phyloP scores from a whole-genome alignment of 2,329 filamentous ascomycete species.

The Leptographium flavum region DNA sequence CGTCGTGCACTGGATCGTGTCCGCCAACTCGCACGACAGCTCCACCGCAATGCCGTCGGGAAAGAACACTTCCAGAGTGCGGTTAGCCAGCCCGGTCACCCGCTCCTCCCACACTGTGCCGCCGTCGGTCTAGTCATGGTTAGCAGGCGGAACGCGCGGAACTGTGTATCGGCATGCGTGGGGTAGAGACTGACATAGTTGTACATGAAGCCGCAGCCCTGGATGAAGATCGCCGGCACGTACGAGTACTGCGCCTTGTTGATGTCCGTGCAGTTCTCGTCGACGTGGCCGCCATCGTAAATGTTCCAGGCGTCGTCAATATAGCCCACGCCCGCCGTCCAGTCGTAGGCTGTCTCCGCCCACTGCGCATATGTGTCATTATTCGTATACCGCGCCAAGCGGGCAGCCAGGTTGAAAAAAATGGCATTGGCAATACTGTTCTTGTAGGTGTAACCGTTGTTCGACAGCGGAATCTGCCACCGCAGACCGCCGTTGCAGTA shows the following conservation, averaged over 20 bases:
- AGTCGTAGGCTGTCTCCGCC: slow-evolving; percentile 48
- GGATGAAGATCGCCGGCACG: slow-evolving; percentile 46
- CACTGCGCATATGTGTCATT: slow-evolving; percentile 51
- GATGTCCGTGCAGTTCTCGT: slow-evolving; percentile 43
- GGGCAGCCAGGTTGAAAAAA: slow-evolving; percentile 51
- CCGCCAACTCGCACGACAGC: slow-evolving; percentile 42
- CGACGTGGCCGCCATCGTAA: slow-evolving; percentile 48
- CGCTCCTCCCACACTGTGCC: slow-evolving; percentile 36
- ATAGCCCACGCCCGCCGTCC: slow-evolving; percentile 39
- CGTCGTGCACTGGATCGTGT: slow-evolving; percentile 39
- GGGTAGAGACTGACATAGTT: slow-evolving; percentile 34
- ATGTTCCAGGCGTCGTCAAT: slow-evolving; percentile 45
- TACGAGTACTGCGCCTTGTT: slow-evolving; percentile 54
- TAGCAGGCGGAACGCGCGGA: not conserved
- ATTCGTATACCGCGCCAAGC: slow-evolving; percentile 56
- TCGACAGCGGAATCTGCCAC: slow-evolving; percentile 66
- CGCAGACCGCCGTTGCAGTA: slow-evolving; percentile 56
- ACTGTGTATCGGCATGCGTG: not conserved
- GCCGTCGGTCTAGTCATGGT: slow-evolving; percentile 31
- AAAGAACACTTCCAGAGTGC: slow-evolving; percentile 35
- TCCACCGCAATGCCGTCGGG: slow-evolving; percentile 48
- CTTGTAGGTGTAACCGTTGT: slow-evolving; percentile 66
- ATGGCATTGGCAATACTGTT: slow-evolving; percentile 47
- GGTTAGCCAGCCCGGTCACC: slow-evolving; percentile 40
- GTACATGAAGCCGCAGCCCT: slow-evolving; percentile 55